These are phyloP conservation scores for Heimioporus sp. DNA, from an alignment of 768 basidiomycete species.

Conservation along the genomic window DNA sequence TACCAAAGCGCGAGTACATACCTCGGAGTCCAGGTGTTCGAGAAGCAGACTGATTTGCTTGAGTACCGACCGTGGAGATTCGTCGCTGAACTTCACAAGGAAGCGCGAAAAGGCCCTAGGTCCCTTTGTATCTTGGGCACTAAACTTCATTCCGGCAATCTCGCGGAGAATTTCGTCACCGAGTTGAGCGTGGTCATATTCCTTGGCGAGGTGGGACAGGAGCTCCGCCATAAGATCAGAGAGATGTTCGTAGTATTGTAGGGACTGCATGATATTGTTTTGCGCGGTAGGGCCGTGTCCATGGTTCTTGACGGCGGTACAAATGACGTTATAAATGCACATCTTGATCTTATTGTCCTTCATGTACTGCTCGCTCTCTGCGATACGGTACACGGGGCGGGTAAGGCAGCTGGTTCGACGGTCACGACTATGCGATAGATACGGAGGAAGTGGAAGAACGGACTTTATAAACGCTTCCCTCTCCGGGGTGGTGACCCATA, in stretches of 20 bases:
- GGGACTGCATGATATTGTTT: slow-evolving; percentile 84
- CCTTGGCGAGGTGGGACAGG: slow-evolving; percentile 70
- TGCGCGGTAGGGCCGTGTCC: slow-evolving; percentile 81
- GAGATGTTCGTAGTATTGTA: slow-evolving; percentile 94
- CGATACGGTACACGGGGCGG: slow-evolving; percentile 82
- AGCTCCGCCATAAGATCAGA: slow-evolving; percentile 94
- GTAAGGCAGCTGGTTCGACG: slow-evolving; percentile 69
- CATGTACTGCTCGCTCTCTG: slow-evolving; percentile 87
- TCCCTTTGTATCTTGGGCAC: slow-evolving; percentile 80
- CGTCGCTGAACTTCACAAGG: slow-evolving; percentile 76
- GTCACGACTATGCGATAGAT: neutral
- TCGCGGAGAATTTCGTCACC: slow-evolving; percentile 91
- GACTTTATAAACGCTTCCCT: slow-evolving; percentile 81
- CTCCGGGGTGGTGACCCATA: slow-evolving; percentile 90
- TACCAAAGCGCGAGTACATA: slow-evolving; percentile 28
- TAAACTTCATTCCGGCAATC: slow-evolving; percentile 76
- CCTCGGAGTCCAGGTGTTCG: slow-evolving; percentile 90
- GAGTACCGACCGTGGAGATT: slow-evolving; percentile 73
- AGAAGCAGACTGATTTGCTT: slow-evolving; percentile 89
- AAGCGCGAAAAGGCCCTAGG: slow-evolving; percentile 85
- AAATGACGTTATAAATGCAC: slow-evolving; percentile 86
- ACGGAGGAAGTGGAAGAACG: neutral
- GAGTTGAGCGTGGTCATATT: slow-evolving; percentile 86
- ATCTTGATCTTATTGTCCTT: slow-evolving; percentile 68
- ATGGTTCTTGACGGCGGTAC: slow-evolving; percentile 89